Base-by-base conservation (phyloP, 164 flowering plant genomes). In the Aristolochia californica region DNA sequence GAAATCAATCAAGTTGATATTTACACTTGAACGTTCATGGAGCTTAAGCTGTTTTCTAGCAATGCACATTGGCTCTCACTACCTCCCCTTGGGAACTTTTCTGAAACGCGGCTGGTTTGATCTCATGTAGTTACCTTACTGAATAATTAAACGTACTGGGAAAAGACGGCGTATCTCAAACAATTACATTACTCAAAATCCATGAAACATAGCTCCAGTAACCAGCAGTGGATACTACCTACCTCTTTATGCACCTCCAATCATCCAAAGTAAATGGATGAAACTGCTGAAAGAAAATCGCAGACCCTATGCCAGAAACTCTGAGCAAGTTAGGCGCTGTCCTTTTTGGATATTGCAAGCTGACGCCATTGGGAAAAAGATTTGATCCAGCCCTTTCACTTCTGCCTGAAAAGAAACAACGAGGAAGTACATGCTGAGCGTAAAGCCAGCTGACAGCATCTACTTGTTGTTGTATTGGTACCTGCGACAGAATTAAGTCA, bases 161-260 rank as follows among this genome's bases (percentile, higher is more conserved):
- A 12, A 34, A 34, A 28, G 7, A 28, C 7, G 30, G 10, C 10
- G 40, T 5, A 34, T 34, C 40, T 34, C 40, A 34, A 34, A 34
- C 40, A 34, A 5, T 34, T 34, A 34, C 40, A 34, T 34, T 12
- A 5, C 40, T 34, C 40, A 2, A 12, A 34, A 34, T 7, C 7
- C 7, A 34, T 34, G 40, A 9, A 34, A 34, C 40, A 34, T 34
- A 34, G 40, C 11, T 34, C 11, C 40, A 34, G 40, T 34, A 7
- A 34, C 40, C 10, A 8, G 40, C 5, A 28, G 2, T 7, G 10
- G 10, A 34, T 7, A 34, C 10, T 34, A 34, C 40, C 40, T 73
- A 93, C 97, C 97, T 87, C 65, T 72, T 84, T 15, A 89, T 87
- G 53, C 93, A 84, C 60, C 64, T 72, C 97, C 99, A 93, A 61